These are phyloP conservation scores for Neurospora africana DNA, from an alignment of 495 filamentous ascomycete species.

Conservation along the genomic window DNA sequence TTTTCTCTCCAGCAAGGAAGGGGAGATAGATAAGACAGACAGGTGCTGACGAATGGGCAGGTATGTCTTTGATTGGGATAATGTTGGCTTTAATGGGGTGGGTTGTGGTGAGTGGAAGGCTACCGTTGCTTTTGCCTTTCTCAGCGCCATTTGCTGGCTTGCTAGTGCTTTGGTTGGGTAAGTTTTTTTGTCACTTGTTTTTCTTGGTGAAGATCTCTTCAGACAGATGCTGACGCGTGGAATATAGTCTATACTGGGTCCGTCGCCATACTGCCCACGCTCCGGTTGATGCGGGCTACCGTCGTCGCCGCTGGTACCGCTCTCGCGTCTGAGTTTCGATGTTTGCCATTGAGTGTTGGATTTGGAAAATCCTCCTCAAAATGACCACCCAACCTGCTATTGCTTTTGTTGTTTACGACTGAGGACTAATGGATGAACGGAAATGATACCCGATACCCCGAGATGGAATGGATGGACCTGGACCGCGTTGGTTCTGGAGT, in stretches of 20 bases:
- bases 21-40: neutral
- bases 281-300: slow-evolving; percentile 10
- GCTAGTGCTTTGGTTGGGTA: slow-evolving; percentile 43
- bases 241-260: slow-evolving; percentile 31
- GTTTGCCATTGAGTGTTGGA: neutral
- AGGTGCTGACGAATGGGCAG: slow-evolving; percentile 16
- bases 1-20: neutral
- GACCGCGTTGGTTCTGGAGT: too few species aligned
- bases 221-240: neutral
- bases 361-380: neutral
- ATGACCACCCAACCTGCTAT: neutral
- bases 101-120: slow-evolving; percentile 59
- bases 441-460: neutral
- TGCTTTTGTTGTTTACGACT: neutral
- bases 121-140: slow-evolving; percentile 54
- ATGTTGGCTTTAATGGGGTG: slow-evolving; percentile 73
- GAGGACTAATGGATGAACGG: too few species aligned
- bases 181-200: neutral
- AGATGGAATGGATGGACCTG: neutral
- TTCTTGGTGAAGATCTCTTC: neutral
- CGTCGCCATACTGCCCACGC: slow-evolving; percentile 20
- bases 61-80: slow-evolving; percentile 85
- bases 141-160: slow-evolving; percentile 59
- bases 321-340: slow-evolving; percentile 27
- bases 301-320: slow-evolving; percentile 32